Base-by-base conservation (phyloP, 2,329 filamentous ascomycete species). In the Didymosphaeria variabile region DNA sequence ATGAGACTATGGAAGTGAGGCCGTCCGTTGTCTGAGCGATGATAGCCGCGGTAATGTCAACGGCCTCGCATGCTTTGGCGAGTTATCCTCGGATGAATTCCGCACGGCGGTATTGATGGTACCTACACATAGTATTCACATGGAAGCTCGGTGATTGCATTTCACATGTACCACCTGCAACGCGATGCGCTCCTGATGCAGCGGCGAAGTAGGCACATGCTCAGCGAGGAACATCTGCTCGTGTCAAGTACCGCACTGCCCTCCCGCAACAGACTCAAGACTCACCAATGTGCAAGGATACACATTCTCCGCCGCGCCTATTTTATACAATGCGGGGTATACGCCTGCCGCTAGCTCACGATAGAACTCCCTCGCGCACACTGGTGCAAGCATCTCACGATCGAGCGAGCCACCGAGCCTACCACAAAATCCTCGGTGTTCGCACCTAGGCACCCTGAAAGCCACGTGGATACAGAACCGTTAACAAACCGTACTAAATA, bases 221-320 rank as follows among this genome's bases (percentile, higher is more conserved):
- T n/a, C n/a, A n/a, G n/a, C n/a, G n/a, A n/a, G n/a, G n/a, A n/a
- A n/a, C n/a, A n/a, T n/a, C n/a, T n/a, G n/a, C n/a, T n/a, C n/a
- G n/a, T n/a, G n/a, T n/a, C 38, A 38, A 38, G 36, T 15, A 5
- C 36, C 36, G 36, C 36, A 12, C 36, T 13, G 10, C 13, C 13
- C 36, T 6, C 13, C 38, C 8, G 23, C 36, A 55, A 44, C 58
- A 45, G 51, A 2, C n/a, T 19, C 42, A 45, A 44, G 31, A 29
- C 26, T 38, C 29, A 49, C n/a, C n/a, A n/a, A n/a, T n/a, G 36
- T 34, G 45, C 50, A 45, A 38, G 56, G 56, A 54, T 58, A 17
- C 38, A 42, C 31, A 31, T 17, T 52, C 56, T 44, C 51, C 21
- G 12, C 17, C 53, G 29, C 19, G 53, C 53, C 36, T 55, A n/a